Evolutionary conservation across 2,329 filamentous ascomycete genomes (phyloP).

Genomic region (Podosphaera fusca): DNA sequence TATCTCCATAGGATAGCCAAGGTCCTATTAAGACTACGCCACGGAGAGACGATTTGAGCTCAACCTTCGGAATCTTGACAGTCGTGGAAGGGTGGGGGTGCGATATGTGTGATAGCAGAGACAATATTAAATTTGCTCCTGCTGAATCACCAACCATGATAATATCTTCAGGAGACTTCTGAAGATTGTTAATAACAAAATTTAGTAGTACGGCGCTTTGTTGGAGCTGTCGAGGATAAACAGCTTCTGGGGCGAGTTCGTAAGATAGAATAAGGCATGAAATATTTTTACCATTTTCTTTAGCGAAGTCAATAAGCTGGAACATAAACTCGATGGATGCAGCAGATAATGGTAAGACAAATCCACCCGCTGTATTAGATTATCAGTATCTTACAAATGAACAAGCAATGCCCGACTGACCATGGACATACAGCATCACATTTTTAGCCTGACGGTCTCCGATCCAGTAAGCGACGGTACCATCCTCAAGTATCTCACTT

Average conservation of each 20-base stretch:
- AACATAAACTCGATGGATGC: slow-evolving; percentile 23
- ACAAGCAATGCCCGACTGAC: slow-evolving; percentile 8
- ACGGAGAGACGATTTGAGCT: slow-evolving; percentile 21
- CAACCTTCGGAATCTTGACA: slow-evolving; percentile 28
- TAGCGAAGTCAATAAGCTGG: slow-evolving; percentile 10
- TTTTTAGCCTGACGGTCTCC: slow-evolving; percentile 19
- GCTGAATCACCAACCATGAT: slow-evolving; percentile 29
- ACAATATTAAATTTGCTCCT: slow-evolving; percentile 24
- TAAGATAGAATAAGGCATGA: slow-evolving; percentile 32
- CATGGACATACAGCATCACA: slow-evolving; percentile 24
- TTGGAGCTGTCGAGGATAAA: slow-evolving; percentile 25
- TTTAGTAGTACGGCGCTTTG: slow-evolving; percentile 23
- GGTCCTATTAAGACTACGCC: slow-evolving; percentile 31
- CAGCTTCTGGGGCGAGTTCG: slow-evolving; percentile 23
- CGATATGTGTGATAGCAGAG: slow-evolving; percentile 24
- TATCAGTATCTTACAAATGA: not conserved
- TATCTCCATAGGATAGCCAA: slow-evolving; percentile 29
- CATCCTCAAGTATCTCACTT: slow-evolving; percentile 15
- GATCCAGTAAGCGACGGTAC: slow-evolving; percentile 24
- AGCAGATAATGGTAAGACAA: slow-evolving; percentile 23
- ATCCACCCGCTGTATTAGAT: slow-evolving; percentile 27
- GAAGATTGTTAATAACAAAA: slow-evolving; percentile 18
- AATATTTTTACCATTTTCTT: slow-evolving; percentile 21
- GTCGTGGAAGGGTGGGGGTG: slow-evolving; percentile 35
- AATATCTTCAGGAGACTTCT: slow-evolving; percentile 16